Base-by-base conservation (phyloP, 305 asterid species). In the Coffea humblotiana region DNA sequence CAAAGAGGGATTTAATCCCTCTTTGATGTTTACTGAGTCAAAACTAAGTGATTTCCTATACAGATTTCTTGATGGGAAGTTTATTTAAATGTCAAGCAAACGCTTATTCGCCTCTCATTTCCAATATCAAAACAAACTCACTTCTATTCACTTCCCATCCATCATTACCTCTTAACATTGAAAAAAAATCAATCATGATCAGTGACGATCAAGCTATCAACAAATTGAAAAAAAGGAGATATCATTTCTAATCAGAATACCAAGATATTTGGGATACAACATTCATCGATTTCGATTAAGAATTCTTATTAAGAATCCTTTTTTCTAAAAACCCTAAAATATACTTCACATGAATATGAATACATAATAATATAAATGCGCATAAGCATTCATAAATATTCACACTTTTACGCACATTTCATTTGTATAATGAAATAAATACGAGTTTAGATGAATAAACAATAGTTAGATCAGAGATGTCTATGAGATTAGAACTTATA, bases 291-390 rank as follows among this genome's bases (percentile, higher is more conserved):
- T 56, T 23, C 5, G 61, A 32, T 32, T 32, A 32, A 32, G 29
- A 29, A 29, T 29, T 29, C 29, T 29, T 29, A 72, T 47, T n/a
- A n/a, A 61, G 16, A 79, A 63, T 0, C 37, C 72, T 1, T 29
- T 27, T 4, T 40, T 71, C 13, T 49, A 49, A 82, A 81, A 82
- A 77, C 78, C 84, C 84, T 82, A 82, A 23, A 40, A 65, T 23
- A 21, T 48, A 51, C 54, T 25, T 58, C 10, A 56, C 66, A 43
- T 40, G 16, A 16, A 43, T 37, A 29, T 58, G 21, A 49, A 16
- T 9, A 81, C 23, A 29, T 14, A 40, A 43, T 60, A 21, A 63
- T 0, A 45, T 40, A 1, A 76, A 58, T 58, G 58, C 63, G 23
- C n/a, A 27, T 19, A 49, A 45, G 48, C 9, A 66, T 32, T 29